Conservation (phyloP, 2,329 filamentous ascomycete species). For the Tolypocladium sp. region DNA sequence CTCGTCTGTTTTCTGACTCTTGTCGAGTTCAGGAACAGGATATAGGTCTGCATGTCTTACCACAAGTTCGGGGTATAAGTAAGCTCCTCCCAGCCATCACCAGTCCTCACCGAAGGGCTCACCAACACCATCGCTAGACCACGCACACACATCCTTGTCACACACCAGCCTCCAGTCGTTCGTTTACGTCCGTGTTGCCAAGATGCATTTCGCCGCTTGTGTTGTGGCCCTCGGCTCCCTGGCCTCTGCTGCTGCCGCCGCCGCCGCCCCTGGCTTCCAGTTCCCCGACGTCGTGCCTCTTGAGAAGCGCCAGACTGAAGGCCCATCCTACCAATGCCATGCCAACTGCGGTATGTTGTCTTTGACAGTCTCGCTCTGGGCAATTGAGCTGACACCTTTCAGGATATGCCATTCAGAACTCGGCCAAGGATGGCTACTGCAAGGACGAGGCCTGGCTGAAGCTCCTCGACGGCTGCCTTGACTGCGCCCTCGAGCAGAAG, state of each 20-base stretch:
- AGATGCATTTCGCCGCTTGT: slow-evolving; percentile 18
- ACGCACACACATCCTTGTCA: background rate
- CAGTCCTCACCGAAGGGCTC: background rate
- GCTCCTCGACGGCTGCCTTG: slow-evolving; percentile 33
- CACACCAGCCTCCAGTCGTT: slow-evolving; percentile 2
- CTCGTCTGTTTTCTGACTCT: background rate
- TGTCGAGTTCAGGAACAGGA: background rate
- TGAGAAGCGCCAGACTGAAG: slow-evolving; percentile 30
- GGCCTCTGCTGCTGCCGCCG: slow-evolving; percentile 14
- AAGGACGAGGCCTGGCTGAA: slow-evolving; percentile 26
- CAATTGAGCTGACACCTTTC: background rate
- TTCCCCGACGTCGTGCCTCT: slow-evolving; percentile 22
- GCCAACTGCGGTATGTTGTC: slow-evolving; percentile 36
- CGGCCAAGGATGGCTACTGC: slow-evolving; percentile 18
- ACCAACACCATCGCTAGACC: background rate
- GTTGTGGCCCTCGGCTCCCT: slow-evolving; percentile 17
- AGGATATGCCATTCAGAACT: slow-evolving; percentile 21
- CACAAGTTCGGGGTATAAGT: background rate
- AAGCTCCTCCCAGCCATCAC: background rate
- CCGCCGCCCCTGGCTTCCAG: slow-evolving; percentile 11
- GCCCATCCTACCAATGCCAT: slow-evolving; percentile 36
- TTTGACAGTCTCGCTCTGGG: background rate
- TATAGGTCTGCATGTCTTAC: background rate
- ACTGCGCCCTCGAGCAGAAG: slow-evolving; percentile 30
- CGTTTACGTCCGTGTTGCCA: slow-evolving; percentile 5